These are phyloP conservation scores for Rosa hybrid DNA, from an alignment of 331 rosid genomes.

Conservation along the genomic window DNA sequence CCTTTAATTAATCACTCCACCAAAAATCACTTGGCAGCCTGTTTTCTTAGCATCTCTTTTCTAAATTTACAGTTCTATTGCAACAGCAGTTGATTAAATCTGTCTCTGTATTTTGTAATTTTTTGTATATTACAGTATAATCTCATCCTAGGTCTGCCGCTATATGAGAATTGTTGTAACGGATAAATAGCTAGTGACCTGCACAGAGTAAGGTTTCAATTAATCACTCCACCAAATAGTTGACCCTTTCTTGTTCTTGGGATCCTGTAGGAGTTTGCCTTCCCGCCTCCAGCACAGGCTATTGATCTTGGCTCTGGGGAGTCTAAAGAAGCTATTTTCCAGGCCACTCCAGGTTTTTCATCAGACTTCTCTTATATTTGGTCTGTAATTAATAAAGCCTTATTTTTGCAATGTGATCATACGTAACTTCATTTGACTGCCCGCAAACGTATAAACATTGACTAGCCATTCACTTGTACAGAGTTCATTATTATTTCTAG, in stretches of 20 bases:
- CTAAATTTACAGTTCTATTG: background rate
- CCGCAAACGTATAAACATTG: background rate
- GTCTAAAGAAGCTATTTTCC: constrained; percentile 73
- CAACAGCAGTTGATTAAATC: background rate
- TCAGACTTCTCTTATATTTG: constrained; percentile 17
- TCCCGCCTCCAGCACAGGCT: constrained; percentile 91
- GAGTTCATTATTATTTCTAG: background rate
- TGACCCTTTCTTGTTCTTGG: constrained; percentile 16
- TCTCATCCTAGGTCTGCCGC: background rate
- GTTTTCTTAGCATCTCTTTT: background rate
- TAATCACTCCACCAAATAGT: constrained; percentile 25
- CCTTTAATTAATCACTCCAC: too few species aligned
- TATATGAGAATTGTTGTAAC: background rate
- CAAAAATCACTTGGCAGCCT: background rate
- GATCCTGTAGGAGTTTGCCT: constrained; percentile 78
- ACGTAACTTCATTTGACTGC: background rate
- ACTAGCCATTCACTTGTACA: background rate
- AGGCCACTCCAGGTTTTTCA: constrained; percentile 85
- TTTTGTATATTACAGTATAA: background rate
- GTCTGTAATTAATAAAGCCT: background rate
- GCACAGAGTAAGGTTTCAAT: constrained; percentile 22
- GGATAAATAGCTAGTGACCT: background rate
- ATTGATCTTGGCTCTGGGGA: constrained; percentile 96
- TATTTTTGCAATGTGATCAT: background rate
- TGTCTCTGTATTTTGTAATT: background rate